phyloP scores from a whole-genome alignment of 306 rosid species.

The Malus fusca region DNA sequence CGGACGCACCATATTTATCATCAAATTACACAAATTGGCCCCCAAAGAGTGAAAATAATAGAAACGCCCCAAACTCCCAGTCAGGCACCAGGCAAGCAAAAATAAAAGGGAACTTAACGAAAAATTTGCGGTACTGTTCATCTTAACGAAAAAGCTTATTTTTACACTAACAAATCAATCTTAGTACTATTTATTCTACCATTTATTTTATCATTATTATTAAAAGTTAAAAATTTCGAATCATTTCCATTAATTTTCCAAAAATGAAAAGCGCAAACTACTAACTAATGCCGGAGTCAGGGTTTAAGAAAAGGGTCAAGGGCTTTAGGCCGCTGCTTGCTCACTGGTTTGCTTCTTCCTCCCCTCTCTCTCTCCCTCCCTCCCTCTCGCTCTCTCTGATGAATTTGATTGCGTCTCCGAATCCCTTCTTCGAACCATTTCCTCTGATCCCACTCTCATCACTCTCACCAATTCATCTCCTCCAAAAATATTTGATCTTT shows the following conservation, averaged over 20 bases:
- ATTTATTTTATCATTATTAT: too few relatives aligned
- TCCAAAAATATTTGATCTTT: not conserved
- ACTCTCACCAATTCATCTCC: not conserved
- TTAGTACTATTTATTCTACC: too few relatives aligned
- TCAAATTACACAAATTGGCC: not conserved
- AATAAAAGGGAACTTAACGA: not conserved
- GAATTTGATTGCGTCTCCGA: constrained; percentile 14
- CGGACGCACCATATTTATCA: too few relatives aligned
- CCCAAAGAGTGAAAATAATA: not conserved
- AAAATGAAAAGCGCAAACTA: not conserved
- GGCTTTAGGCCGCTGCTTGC: constrained; percentile 36
- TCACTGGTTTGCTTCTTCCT: not conserved
- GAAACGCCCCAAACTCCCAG: not conserved
- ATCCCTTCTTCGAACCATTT: not conserved
- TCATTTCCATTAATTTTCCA: rapidly evolving
- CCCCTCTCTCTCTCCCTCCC: not conserved
- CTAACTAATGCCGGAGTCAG: not conserved
- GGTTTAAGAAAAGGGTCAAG: constrained; percentile 26
- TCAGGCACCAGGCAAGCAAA: not conserved
- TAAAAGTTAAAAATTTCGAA: too few relatives aligned
- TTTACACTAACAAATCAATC: too few relatives aligned
- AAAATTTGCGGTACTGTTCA: too few relatives aligned
- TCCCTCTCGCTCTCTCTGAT: not conserved
- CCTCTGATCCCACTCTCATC: not conserved
- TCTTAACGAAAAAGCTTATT: too few relatives aligned